Base-by-base conservation (phyloP, 768 basidiomycete species). In the Pulveroboletus sp. region DNA sequence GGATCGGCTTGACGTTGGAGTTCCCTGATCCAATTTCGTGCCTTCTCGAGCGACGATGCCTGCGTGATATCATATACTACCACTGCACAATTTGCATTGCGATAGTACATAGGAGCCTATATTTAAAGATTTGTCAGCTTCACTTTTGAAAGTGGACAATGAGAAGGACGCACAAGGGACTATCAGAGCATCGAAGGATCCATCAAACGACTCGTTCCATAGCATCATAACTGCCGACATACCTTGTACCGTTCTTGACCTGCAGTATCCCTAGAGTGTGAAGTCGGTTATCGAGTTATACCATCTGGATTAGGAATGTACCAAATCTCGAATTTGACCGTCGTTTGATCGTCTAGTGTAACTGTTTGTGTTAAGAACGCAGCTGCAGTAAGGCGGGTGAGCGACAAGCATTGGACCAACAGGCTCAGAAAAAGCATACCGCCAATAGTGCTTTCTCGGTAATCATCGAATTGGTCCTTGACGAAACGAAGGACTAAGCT, bases 341-440 rank as follows among this genome's bases (percentile, higher is more conserved):
- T 85, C 21, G 89, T 89, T 55, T 85, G 83, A 65, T 93, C 88
- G 43, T 93, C 87, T 36, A 96, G 78, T 11, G 83, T 85, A 30
- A 98, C 90, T 3, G 94, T 96, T 70, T 98, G 95, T n/a, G 96
- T 97, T 57, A 99, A 71, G 78, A 99, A 99, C 32, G 95, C 95
- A 52, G 95, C 95, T 92, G 61, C 49, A 51, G 48, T 27, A 35
- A 39, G 46, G 55, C 58, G 6, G 17, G 35, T 62, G 59, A 60
- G 58, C 46, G 40, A 32, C 44, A 60, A 14, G 38, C 30, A 35
- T 39, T 50, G 18, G 41, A 21, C 21, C 18, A 21, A 7, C 26
- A 30, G 9, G 24, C 2, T 28, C 17, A 14, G 2, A 39, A 35
- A 47, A 21, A n/a, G 56, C 61, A 50, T 56, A 86, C 91, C 89